These are phyloP conservation scores for Fraxinus baroniana DNA, from an alignment of 305 asterid species.

Conservation along the genomic window DNA sequence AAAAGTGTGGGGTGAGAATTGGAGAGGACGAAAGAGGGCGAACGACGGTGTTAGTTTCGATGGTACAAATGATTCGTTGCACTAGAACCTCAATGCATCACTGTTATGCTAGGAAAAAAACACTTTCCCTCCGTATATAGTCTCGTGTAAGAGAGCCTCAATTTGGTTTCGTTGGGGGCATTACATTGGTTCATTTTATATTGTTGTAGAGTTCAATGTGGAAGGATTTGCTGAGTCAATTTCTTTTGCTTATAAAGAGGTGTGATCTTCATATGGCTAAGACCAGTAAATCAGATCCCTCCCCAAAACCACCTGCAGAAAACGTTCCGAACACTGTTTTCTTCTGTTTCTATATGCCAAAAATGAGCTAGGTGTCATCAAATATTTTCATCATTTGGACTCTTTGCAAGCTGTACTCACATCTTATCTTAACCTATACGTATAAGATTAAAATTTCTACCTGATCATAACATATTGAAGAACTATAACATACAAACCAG, in stretches of 20 bases:
- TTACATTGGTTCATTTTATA: conserved; percentile 2
- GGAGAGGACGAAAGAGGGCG: conserved; percentile 71
- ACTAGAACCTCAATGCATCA: background rate
- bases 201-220: conserved; percentile 7
- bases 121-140: background rate
- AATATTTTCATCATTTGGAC: background rate
- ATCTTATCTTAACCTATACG: background rate
- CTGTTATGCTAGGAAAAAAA: background rate
- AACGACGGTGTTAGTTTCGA: conserved; percentile 55
- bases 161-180: conserved; percentile 3
- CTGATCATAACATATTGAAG: background rate
- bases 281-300: background rate
- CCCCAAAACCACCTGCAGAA: background rate
- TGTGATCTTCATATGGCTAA: background rate
- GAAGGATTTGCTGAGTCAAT: background rate
- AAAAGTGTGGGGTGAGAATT: conserved; percentile 91
- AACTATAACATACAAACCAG: background rate
- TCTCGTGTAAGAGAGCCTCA: background rate
- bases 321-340: background rate
- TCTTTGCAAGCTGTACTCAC: background rate
- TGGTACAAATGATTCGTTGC: conserved; percentile 43
- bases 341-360: background rate
- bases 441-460: background rate
- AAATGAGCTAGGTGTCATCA: background rate
- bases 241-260: background rate